Evolutionary conservation across 495 filamentous ascomycete species (phyloP).

Genomic region (Cercophora newfieldiana): DNA sequence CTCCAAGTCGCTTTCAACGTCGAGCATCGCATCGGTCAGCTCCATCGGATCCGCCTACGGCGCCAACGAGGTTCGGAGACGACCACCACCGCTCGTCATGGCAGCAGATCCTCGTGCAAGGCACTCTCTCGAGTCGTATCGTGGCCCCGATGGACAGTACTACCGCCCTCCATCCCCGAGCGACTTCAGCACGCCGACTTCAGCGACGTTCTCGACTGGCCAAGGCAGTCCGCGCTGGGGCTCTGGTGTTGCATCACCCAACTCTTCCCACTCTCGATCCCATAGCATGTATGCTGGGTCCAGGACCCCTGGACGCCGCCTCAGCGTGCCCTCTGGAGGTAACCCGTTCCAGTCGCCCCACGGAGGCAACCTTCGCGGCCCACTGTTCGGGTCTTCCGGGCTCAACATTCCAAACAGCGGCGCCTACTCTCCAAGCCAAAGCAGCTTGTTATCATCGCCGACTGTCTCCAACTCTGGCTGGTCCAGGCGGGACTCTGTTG

Average conservation of each 20-base stretch:
- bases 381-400: constrained; percentile 58
- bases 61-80: constrained; percentile 60
- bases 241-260: constrained; percentile 65
- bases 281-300: constrained; percentile 64
- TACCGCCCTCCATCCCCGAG: constrained; percentile 61
- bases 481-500: constrained; percentile 61
- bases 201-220: constrained; percentile 70
- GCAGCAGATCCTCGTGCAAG: constrained; percentile 63
- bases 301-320: constrained; percentile 68
- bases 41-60: constrained; percentile 74
- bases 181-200: constrained; percentile 75
- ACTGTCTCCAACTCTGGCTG: constrained; percentile 65
- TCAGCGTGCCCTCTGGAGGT: constrained; percentile 76
- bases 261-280: constrained; percentile 62
- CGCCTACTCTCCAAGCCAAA: constrained; percentile 53
- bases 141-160: constrained; percentile 51
- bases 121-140: constrained; percentile 64
- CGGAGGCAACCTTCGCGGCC: constrained; percentile 54
- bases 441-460: constrained; percentile 65
- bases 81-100: constrained; percentile 84
- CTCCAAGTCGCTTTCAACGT: constrained; percentile 78
- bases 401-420: constrained; percentile 51
- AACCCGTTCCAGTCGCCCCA: constrained; percentile 74
- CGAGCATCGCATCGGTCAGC: constrained; percentile 63
- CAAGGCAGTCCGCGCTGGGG: constrained; percentile 72